phyloP scores from a whole-genome alignment of 2,329 filamentous ascomycete genomes.

The Trichothecium sympodiale region DNA sequence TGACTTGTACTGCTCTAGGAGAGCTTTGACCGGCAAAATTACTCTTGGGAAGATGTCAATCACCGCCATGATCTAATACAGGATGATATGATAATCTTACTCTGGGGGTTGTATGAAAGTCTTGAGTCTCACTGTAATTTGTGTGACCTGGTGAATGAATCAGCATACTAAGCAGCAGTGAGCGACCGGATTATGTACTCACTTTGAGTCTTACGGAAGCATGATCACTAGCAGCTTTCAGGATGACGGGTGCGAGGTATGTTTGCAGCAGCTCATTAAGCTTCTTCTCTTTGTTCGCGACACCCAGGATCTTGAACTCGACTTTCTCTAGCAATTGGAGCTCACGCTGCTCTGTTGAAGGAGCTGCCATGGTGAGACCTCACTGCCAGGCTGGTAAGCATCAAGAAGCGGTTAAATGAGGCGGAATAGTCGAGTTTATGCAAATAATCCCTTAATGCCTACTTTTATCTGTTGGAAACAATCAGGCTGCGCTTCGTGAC shows the following conservation, averaged over 20 bases:
- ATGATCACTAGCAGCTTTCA: constrained; percentile 78
- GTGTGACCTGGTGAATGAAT: constrained; percentile 29
- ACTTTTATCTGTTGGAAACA: too few relatives aligned
- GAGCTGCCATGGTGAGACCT: constrained; percentile 20
- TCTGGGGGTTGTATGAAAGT: constrained; percentile 41
- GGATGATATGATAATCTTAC: constrained; percentile 23
- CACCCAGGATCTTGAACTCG: constrained; percentile 66
- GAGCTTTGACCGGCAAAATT: constrained; percentile 69
- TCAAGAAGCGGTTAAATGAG: neutral
- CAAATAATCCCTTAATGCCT: neutral
- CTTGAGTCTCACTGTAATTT: constrained; percentile 39
- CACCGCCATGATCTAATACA: too few relatives aligned
- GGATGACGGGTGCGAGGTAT: constrained; percentile 70
- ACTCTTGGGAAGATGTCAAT: constrained; percentile 33
- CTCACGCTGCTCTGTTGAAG: constrained; percentile 55
- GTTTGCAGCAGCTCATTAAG: constrained; percentile 66
- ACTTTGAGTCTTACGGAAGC: constrained; percentile 70
- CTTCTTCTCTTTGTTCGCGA: constrained; percentile 75
- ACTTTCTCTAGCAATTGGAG: constrained; percentile 75
- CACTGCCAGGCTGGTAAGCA: neutral
- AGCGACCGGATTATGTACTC: constrained; percentile 3
- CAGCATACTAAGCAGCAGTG: neutral
- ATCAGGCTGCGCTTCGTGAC: too few relatives aligned
- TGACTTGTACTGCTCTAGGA: constrained; percentile 83
- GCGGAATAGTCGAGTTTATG: neutral